Evolutionary conservation across 2,329 filamentous ascomycete genomes (phyloP).

Genomic region (Pseudofabraea citricarpa): DNA sequence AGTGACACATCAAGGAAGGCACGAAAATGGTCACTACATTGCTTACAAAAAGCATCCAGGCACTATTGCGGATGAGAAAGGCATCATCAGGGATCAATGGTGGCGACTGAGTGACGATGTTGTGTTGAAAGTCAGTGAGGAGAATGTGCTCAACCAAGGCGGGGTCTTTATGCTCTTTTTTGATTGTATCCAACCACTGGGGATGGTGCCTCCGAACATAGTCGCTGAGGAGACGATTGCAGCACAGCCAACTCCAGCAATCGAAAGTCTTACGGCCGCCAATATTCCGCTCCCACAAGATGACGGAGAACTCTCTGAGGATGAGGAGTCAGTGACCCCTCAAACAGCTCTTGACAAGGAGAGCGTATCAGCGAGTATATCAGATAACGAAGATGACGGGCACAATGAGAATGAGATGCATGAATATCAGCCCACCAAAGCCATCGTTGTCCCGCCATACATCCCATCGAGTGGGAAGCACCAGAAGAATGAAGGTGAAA

Average conservation of each 20-base stretch:
- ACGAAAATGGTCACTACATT: conserved; percentile 95
- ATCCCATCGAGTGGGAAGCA: conserved; percentile 14
- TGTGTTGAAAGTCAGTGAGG: conserved; percentile 69
- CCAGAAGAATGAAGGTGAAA: conserved; percentile 10
- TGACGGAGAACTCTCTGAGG: conserved; percentile 15
- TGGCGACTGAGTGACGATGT: conserved; percentile 89
- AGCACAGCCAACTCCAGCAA: background rate
- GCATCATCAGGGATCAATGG: conserved; percentile 51
- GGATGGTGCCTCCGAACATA: background rate
- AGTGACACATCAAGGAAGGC: conserved; percentile 82
- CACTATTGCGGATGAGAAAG: conserved; percentile 14
- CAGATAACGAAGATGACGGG: conserved; percentile 13
- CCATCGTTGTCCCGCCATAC: conserved; percentile 22
- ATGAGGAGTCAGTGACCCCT: conserved; percentile 8
- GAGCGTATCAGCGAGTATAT: conserved; percentile 18
- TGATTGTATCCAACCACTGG: conserved; percentile 58
- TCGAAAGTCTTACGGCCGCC: conserved; percentile 6
- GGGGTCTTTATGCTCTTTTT: conserved; percentile 98
- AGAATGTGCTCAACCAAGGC: conserved; percentile 65
- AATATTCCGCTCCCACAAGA: conserved; percentile 14
- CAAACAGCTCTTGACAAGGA: conserved; percentile 7
- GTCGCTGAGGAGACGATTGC: background rate
- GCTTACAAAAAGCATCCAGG: conserved; percentile 72
- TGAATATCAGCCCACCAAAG: conserved; percentile 19
- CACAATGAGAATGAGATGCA: conserved; percentile 6